phyloP scores from a whole-genome alignment of 2,329 filamentous ascomycete species.

The Volutella citrinella region DNA sequence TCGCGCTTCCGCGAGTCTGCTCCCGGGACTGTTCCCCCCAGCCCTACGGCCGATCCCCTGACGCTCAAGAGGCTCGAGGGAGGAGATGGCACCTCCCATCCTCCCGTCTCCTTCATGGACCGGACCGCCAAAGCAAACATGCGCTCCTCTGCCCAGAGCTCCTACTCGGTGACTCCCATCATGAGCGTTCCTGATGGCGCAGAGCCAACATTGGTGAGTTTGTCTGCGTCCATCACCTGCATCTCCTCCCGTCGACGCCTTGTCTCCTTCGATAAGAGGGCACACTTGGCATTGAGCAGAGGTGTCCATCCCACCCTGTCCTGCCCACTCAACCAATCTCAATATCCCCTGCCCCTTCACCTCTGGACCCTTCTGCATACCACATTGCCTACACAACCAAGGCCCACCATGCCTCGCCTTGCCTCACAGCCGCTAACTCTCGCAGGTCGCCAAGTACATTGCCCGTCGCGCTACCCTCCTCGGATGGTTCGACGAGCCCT shows the following conservation, averaged over 20 bases:
- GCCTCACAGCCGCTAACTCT: not conserved
- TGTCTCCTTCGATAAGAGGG: too few species aligned
- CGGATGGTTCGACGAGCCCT: slow-evolving; percentile 25
- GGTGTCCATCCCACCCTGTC: not conserved
- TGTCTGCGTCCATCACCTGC: not conserved
- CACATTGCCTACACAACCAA: too few species aligned
- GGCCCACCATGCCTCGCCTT: not conserved
- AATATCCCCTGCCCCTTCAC: not conserved
- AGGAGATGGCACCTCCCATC: slow-evolving; percentile 4
- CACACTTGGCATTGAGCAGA: too few species aligned
- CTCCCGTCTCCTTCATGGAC: slow-evolving; percentile 5
- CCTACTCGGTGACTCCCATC: slow-evolving; percentile 19
- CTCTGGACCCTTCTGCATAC: too few species aligned
- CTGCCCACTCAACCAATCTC: too few species aligned
- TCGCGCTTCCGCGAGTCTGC: slow-evolving; percentile 21
- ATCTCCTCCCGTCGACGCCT: not conserved
- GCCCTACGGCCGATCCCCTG: slow-evolving; percentile 15
- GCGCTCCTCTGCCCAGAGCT: slow-evolving; percentile 18
- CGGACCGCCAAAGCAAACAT: slow-evolving; percentile 6
- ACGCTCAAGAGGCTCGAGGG: slow-evolving; percentile 18
- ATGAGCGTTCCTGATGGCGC: slow-evolving; percentile 15
- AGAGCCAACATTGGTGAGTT: slow-evolving; percentile 18
- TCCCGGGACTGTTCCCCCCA: slow-evolving; percentile 14
- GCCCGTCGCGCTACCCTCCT: slow-evolving; percentile 23
- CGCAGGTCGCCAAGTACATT: slow-evolving; percentile 23